A percentile compares a stretch with the other conserved stretches of the same genome.
Evolutionary conservation across 352 stramenopile species (phyloP).

Genomic region (Pythium brachiatum): DNA sequence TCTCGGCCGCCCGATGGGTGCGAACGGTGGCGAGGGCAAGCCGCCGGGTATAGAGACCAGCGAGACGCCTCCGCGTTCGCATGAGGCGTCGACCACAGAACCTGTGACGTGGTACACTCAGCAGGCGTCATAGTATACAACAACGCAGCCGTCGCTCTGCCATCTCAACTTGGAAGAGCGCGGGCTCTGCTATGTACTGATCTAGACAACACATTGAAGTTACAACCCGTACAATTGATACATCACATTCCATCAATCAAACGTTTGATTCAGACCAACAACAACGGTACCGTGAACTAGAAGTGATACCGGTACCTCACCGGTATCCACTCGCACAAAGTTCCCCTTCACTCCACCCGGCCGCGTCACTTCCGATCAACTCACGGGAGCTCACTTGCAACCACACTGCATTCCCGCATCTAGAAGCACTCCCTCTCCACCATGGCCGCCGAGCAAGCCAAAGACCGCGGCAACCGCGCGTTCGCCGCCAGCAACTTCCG

Average conservation of each 20-base stretch:
- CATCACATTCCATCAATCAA: neutral
- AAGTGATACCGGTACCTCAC: neutral
- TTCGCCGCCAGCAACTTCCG: conserved; percentile 70
- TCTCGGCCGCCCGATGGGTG: conserved; percentile 5
- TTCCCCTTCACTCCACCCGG: neutral
- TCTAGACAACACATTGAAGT: neutral
- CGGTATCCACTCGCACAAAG: neutral
- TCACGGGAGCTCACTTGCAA: too few species aligned
- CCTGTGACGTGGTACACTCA: neutral
- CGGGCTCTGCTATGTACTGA: neutral
- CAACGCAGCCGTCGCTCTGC: too few species aligned
- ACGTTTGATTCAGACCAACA: neutral
- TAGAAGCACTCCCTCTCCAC: neutral
- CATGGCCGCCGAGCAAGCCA: conserved; percentile 86
- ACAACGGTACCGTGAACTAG: neutral
- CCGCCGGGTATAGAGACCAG: neutral
- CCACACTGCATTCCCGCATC: neutral
- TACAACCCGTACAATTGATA: neutral
- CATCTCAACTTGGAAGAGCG: conserved; percentile 9
- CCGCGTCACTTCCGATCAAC: neutral
- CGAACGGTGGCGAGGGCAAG: neutral
- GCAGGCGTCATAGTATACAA: neutral
- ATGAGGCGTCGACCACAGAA: neutral
- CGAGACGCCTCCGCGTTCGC: neutral
- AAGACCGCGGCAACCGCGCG: conserved; percentile 80